These are phyloP conservation scores for Saccharomycopsis amapae DNA, from an alignment of 805 yeast species.

Conservation along the genomic window DNA sequence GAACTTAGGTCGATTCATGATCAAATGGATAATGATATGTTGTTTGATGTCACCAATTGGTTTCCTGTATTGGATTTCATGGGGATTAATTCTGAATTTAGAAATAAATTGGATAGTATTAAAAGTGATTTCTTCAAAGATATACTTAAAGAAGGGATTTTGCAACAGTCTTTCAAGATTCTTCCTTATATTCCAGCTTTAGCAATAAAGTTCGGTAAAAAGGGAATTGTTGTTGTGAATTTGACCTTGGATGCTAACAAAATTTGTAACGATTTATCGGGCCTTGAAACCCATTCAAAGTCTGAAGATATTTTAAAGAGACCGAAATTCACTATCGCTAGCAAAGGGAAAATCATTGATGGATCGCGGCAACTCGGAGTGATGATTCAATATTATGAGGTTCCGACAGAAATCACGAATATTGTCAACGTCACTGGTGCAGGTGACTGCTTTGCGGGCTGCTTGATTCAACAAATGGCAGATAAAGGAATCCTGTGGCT, in stretches of 20 bases:
- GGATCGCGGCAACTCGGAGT: slow-evolving; percentile 38
- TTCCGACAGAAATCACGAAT: slow-evolving; percentile 28
- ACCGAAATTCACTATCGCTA: slow-evolving; percentile 10
- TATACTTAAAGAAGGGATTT: slow-evolving; percentile 34
- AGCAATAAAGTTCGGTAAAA: slow-evolving; percentile 22
- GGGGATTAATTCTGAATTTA: slow-evolving; percentile 39
- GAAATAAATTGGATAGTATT: slow-evolving; percentile 36
- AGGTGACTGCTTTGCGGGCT: slow-evolving; percentile 77
- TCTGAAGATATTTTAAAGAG: background rate
- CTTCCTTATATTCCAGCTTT: slow-evolving; percentile 60
- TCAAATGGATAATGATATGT: slow-evolving; percentile 37
- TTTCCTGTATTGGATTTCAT: slow-evolving; percentile 63
- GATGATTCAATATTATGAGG: slow-evolving; percentile 54
- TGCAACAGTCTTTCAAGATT: slow-evolving; percentile 65
- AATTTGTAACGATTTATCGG: background rate
- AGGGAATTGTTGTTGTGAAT: slow-evolving; percentile 26
- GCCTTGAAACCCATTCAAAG: background rate
- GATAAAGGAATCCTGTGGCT: slow-evolving; percentile 26
- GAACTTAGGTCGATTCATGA: slow-evolving; percentile 54
- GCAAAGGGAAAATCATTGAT: slow-evolving; percentile 18
- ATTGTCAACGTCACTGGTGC: slow-evolving; percentile 78
- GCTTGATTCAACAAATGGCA: slow-evolving; percentile 40
- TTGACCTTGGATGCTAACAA: slow-evolving; percentile 28
- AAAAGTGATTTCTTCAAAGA: slow-evolving; percentile 14
- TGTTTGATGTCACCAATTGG: slow-evolving; percentile 57